Evolutionary conservation across 2,329 filamentous ascomycete species (phyloP).

Genomic region (Calonectria ilicicola): DNA sequence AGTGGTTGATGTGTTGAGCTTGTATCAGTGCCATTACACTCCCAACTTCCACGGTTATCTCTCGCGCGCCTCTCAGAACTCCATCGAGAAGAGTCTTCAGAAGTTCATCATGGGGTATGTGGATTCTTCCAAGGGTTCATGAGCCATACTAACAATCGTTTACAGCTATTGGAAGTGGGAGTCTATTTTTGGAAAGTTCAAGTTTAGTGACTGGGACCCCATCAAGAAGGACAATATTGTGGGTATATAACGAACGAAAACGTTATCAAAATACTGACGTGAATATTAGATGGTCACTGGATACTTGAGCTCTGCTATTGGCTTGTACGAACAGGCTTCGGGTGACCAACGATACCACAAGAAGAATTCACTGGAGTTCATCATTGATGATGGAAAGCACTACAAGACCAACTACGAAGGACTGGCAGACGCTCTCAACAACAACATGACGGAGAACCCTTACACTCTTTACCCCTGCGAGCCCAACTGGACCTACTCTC

Average conservation of each 20-base stretch:
- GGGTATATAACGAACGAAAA: background rate
- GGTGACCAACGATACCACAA: conserved; percentile 28
- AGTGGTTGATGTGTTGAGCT: conserved; percentile 30
- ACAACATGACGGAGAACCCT: conserved; percentile 29
- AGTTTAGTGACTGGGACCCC: conserved; percentile 24
- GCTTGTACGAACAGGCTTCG: conserved; percentile 25
- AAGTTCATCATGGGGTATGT: conserved; percentile 32
- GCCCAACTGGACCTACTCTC: conserved; percentile 25
- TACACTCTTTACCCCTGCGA: conserved; percentile 25
- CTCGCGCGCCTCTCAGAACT: conserved; percentile 30
- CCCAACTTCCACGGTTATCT: conserved; percentile 39
- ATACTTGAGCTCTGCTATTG: conserved; percentile 24
- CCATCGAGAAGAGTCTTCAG: conserved; percentile 35
- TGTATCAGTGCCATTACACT: conserved; percentile 32
- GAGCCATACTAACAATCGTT: background rate
- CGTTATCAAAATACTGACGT: background rate
- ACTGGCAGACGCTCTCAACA: conserved; percentile 26
- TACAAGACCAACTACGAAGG: conserved; percentile 33
- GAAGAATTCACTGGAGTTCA: conserved; percentile 24
- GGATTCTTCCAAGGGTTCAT: no score
- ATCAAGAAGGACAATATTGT: conserved; percentile 36
- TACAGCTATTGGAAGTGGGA: conserved; percentile 39
- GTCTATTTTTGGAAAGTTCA: conserved; percentile 29
- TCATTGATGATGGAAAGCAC: conserved; percentile 28
- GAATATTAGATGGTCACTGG: conserved; percentile 29